Conservation (phyloP, 345 rosid genomes). For the Atalantia buxifolia region DNA sequence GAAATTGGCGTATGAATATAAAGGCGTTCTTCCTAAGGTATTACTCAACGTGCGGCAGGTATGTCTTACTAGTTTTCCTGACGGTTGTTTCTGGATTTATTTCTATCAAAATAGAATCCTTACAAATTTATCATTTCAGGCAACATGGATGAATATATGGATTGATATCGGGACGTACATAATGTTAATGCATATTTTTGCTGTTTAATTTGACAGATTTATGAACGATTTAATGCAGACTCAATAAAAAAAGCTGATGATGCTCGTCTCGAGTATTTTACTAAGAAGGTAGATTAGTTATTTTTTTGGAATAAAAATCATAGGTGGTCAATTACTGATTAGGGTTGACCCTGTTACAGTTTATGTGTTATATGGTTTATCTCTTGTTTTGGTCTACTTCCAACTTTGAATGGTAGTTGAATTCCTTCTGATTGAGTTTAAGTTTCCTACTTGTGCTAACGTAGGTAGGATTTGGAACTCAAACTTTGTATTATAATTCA, state of each 20-base stretch:
- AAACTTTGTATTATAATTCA: not conserved
- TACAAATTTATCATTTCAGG: not conserved
- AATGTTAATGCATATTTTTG: constrained; percentile 16
- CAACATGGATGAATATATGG: not conserved
- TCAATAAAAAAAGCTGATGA: constrained; percentile 53
- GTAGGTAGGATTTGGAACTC: not conserved
- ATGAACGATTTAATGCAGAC: constrained; percentile 68
- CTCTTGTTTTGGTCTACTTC: not conserved
- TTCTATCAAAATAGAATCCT: not conserved
- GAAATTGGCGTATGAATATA: constrained; percentile 57
- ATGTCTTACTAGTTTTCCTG: constrained; percentile 8
- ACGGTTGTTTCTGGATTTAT: not conserved
- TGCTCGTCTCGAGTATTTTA: constrained; percentile 83
- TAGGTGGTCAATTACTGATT: not conserved
- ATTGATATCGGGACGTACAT: constrained; percentile 4
- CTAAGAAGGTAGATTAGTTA: constrained; percentile 57
- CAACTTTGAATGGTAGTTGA: not conserved
- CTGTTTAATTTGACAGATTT: constrained; percentile 49
- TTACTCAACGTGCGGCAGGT: constrained; percentile 83
- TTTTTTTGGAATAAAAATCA: not conserved
- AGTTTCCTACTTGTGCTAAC: not conserved
- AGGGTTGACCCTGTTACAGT: not conserved
- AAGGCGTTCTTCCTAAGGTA: constrained; percentile 84
- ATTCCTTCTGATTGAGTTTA: not conserved
- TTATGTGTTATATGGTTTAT: not conserved